Conservation (phyloP, 139 green algal genomes). For the Micromonas commoda region DNA sequence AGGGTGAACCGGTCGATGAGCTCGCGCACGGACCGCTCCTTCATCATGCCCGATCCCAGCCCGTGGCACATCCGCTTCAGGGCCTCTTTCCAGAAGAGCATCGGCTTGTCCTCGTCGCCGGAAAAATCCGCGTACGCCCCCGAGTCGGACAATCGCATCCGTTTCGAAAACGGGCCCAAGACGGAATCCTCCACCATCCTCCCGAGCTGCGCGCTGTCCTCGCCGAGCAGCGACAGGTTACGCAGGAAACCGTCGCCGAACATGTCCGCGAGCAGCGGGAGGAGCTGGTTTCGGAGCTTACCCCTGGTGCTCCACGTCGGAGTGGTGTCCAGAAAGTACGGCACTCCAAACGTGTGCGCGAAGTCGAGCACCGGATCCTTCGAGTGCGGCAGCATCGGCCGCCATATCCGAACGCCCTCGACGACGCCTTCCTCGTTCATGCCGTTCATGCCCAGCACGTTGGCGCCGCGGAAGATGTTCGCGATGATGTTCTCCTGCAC, state of each 20-base stretch:
- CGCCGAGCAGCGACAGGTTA: constrained; percentile 12
- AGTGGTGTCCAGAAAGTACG: constrained; percentile 27
- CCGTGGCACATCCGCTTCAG: constrained; percentile 18
- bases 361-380: constrained; percentile 24
- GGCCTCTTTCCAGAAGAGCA: constrained; percentile 29
- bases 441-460: constrained; percentile 16
- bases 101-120: not conserved
- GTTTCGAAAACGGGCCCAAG: constrained; percentile 11
- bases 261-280: constrained; percentile 24
- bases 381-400: constrained; percentile 10
- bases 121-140: constrained; percentile 8
- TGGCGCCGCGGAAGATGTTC: constrained; percentile 20
- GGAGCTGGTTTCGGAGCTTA: constrained; percentile 26
- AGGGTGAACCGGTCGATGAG: not conserved
- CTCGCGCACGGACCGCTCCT: constrained; percentile 5
- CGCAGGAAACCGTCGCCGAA: constrained; percentile 24
- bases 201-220: not conserved
- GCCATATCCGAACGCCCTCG: constrained; percentile 17
- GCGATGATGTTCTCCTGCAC: constrained; percentile 26
- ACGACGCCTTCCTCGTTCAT: constrained; percentile 15
- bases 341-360: constrained; percentile 23
- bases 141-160: not conserved
- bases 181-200: constrained; percentile 2
- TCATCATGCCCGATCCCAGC: constrained; percentile 13
- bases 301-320: constrained; percentile 29